Evolutionary conservation across 2,329 filamentous ascomycete genomes (phyloP), one percentile per base, ranked within the genome.

Genomic region (Cryphonectria nitschkei): DNA sequence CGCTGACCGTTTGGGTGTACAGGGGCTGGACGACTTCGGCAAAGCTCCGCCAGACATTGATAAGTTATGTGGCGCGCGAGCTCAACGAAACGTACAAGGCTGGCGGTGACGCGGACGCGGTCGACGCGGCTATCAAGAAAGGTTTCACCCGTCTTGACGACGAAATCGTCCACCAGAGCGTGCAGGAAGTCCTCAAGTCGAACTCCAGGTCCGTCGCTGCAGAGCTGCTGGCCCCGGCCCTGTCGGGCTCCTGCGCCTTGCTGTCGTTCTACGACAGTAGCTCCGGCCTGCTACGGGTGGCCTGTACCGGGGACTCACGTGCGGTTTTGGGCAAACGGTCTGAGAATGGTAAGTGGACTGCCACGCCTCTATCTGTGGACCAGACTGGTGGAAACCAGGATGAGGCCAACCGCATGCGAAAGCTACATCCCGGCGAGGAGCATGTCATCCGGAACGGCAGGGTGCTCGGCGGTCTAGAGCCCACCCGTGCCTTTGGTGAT

Each of bases 1-100:
- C 37, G 37, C 63, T 68, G 74, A 79, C 74, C 76, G 68, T 73
- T 73, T 6, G 9, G 75, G 70, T 63, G 19, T 75, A 70, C 76
- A 97, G 94, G 62, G 96, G 96, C 75, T 99, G 96, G 96, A 98
- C 96, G 5, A 99, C 96, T 8, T 98, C 96, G 54, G 96, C 96
- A 29, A 98, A 97, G 79, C 85, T 99, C 71, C 92, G 96, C 70
- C 94, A 99, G 81, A 92, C 93, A 19, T 87, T 99, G 69, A 98
- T 99, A 76, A 94, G 88, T 74, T 97, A 93, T 77, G 96, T 99
- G 63, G 95, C 95, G 39, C 90, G 94, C 68, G 96, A 99, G 82
- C 87, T 99, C 60, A 98, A 98, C 81, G 86, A 89, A 14, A 98
- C 95, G 1, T 98, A 98, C 85, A 95, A 94, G 78, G 87, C 92